Evolutionary conservation across 2,329 filamentous ascomycete species (phyloP).

Genomic region (Epichloe hybrida): DNA sequence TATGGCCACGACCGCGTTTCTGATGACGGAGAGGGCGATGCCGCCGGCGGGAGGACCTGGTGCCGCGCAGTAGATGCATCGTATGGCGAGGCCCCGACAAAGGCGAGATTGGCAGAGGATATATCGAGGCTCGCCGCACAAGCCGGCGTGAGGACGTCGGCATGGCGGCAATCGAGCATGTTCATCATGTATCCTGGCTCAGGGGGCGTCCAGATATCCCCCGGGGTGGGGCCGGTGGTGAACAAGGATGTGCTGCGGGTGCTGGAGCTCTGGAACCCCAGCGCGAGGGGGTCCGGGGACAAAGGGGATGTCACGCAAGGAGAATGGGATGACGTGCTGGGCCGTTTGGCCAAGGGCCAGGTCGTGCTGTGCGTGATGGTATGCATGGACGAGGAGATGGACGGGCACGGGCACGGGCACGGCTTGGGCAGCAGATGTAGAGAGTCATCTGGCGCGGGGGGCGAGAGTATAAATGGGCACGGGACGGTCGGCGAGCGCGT

Average conservation of each 20-base stretch:
- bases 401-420: too few relatives aligned
- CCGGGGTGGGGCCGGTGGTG: background rate
- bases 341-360: background rate
- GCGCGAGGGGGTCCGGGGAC: conserved; percentile 10
- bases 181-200: background rate
- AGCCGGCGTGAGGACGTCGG: background rate
- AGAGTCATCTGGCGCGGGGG: background rate
- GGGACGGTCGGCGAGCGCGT: too few relatives aligned
- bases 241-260: background rate
- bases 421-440: background rate
- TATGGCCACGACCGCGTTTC: background rate
- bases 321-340: conserved; percentile 13
- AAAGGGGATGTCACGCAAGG: conserved; percentile 3
- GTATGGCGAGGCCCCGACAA: background rate
- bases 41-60: background rate
- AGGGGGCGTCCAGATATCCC: background rate
- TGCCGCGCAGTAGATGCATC: background rate
- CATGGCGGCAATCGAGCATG: background rate
- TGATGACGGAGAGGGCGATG: too few relatives aligned
- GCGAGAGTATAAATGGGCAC: background rate
- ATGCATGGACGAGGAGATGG: background rate
- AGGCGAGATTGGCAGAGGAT: background rate
- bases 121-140: background rate
- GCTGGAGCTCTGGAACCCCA: background rate
- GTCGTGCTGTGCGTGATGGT: background rate